Conservation (phyloP, 345 rosid genomes). For the Eucalyptus albens region DNA sequence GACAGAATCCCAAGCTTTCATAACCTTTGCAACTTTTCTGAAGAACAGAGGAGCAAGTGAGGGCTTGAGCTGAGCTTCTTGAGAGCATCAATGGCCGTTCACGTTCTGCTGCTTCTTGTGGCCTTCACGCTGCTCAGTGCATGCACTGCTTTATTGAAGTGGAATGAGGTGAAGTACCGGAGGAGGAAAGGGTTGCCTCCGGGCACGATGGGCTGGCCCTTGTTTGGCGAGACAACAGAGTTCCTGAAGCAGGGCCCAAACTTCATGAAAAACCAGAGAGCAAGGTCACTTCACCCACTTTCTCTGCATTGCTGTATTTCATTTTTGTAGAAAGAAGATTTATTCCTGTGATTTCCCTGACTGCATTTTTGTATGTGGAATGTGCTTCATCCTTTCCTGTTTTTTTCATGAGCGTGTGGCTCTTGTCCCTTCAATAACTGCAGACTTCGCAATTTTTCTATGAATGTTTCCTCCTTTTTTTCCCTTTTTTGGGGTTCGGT, state of each 20-base stretch:
- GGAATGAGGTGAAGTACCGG: conserved; percentile 57
- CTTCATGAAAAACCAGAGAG: conserved; percentile 66
- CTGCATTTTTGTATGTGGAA: too few species aligned
- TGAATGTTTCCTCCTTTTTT: not conserved
- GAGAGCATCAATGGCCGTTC: conserved; percentile 31
- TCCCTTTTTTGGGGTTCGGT: not conserved
- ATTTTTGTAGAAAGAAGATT: not conserved
- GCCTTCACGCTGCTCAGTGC: conserved; percentile 14
- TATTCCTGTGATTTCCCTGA: not conserved
- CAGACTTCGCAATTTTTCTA: not conserved
- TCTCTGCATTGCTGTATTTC: not conserved
- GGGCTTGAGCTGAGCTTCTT: not conserved
- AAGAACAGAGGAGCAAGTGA: not conserved
- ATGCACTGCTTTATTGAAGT: conserved; percentile 49
- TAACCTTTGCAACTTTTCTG: not conserved
- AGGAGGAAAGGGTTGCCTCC: conserved; percentile 62
- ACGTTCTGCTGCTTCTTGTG: conserved; percentile 9
- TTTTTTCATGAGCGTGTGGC: not conserved
- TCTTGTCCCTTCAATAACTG: not conserved
- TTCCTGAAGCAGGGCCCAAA: conserved; percentile 67
- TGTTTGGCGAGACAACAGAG: conserved; percentile 74
- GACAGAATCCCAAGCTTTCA: not conserved
- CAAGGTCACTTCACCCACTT: conserved; percentile 22
- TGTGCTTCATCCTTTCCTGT: too few species aligned
- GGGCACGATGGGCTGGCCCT: conserved; percentile 93